These are phyloP conservation scores for Gracilaria vermiculophylla DNA, from an alignment of 23 red algal species.

Conservation along the genomic window DNA sequence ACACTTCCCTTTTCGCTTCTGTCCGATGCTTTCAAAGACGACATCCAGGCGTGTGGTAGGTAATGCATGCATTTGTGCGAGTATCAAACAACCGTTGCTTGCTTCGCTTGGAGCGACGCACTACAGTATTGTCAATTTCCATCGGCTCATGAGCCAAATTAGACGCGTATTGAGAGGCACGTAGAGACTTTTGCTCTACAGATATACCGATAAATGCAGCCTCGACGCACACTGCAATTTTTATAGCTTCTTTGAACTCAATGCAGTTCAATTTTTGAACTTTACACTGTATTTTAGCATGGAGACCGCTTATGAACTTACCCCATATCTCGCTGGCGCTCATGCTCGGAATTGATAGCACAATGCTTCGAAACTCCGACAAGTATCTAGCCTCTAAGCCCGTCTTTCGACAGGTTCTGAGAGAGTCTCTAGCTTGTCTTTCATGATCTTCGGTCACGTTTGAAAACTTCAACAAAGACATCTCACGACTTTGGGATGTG, in stretches of 20 bases:
- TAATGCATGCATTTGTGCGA: constrained; percentile 15
- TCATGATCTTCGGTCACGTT: not conserved
- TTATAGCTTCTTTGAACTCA: not conserved
- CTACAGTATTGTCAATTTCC: not conserved
- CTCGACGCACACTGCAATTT: not conserved
- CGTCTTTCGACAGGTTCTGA: not conserved
- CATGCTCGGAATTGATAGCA: not conserved
- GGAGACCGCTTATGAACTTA: not conserved
- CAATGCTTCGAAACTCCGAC: not conserved
- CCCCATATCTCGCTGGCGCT: not conserved
- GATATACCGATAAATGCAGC: not conserved
- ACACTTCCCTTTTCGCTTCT: no score
- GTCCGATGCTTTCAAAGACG: no score
- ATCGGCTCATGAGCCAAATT: no score
- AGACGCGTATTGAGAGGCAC: no score
- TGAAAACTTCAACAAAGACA: not conserved
- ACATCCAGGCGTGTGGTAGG: not conserved
- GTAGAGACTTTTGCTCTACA: no score
- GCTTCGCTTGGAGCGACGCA: not conserved
- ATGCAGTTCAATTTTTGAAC: not conserved
- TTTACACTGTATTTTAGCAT: not conserved
- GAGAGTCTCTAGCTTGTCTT: not conserved
- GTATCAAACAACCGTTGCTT: not conserved
- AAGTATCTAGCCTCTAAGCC: not conserved
- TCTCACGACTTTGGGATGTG: not conserved